A percentile compares a stretch with the other conserved stretches of the same genome.
Conservation (phyloP, 495 filamentous ascomycete species). For the Aspergillus cristatus region DNA sequence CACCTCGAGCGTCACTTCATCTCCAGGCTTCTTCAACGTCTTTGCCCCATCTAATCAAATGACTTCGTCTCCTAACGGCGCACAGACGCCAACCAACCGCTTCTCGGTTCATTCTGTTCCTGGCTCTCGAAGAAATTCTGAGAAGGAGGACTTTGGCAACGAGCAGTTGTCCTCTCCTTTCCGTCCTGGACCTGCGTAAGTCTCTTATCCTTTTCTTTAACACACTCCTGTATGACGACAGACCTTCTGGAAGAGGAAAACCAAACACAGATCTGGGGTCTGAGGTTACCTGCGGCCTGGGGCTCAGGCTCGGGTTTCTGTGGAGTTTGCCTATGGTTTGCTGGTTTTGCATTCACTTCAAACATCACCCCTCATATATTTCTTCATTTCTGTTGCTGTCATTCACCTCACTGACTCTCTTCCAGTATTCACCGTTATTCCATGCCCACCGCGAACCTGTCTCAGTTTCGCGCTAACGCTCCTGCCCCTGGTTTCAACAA, state of each 20-base stretch:
- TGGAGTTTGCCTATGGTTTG: too few relatives aligned
- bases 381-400: background rate
- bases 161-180: slow-evolving; percentile 22
- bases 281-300: too few relatives aligned
- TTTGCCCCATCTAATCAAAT: slow-evolving; percentile 58
- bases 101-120: slow-evolving; percentile 72
- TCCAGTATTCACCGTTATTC: slow-evolving; percentile 74
- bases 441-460: slow-evolving; percentile 65
- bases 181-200: slow-evolving; percentile 34
- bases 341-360: too few relatives aligned
- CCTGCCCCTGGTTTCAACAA: slow-evolving; percentile 35
- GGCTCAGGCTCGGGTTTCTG: too few relatives aligned
- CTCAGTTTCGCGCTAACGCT: slow-evolving; percentile 44
- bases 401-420: slow-evolving; percentile 1
- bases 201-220: slow-evolving; percentile 6
- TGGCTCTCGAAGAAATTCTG: slow-evolving; percentile 61
- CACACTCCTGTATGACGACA: too few relatives aligned
- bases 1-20: slow-evolving; percentile 70
- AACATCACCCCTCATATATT: background rate
- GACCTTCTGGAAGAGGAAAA: too few relatives aligned
- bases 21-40: slow-evolving; percentile 65
- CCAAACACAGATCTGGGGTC: too few relatives aligned
- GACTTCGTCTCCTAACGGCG: slow-evolving; percentile 47
- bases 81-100: slow-evolving; percentile 33
- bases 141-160: slow-evolving; percentile 34